Evolutionary conservation across 192 early-diverging fungal species (phyloP).

Genomic region (Linderina pennispora): DNA sequence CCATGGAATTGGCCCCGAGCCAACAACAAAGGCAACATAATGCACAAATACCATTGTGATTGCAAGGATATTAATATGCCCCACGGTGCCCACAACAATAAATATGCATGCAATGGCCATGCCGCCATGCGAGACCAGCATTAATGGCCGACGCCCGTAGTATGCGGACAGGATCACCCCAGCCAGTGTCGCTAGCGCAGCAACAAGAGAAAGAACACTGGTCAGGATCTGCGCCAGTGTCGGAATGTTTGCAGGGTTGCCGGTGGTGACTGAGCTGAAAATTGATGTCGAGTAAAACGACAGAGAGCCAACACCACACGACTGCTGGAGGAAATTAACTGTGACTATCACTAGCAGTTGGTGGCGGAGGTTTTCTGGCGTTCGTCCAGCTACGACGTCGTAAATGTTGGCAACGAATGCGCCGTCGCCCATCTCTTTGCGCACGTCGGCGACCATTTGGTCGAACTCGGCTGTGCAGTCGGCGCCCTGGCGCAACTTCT

Average conservation of each 20-base stretch:
- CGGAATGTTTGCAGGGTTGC: conserved; percentile 5
- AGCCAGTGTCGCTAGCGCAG: conserved; percentile 8
- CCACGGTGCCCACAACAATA: conserved; percentile 54
- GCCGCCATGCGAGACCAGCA: conserved; percentile 55
- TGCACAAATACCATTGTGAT: conserved; percentile 61
- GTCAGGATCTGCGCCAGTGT: conserved; percentile 35
- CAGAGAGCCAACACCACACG: conserved; percentile 73
- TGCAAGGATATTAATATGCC: conserved; percentile 39
- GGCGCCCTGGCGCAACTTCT: conserved; percentile 42
- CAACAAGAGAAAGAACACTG: conserved; percentile 17
- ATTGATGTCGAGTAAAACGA: conserved; percentile 75
- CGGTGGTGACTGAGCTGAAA: conserved; percentile 38
- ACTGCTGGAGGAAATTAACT: conserved; percentile 67
- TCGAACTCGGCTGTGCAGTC: conserved; percentile 53
- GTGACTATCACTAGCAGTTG: conserved; percentile 56
- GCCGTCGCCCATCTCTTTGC: conserved; percentile 7
- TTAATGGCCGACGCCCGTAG: conserved; percentile 58
- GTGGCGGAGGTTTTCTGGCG: conserved; percentile 48
- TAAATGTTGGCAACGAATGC: conserved; percentile 31
- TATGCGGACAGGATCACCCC: conserved; percentile 52
- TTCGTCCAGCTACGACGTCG: conserved; percentile 48
- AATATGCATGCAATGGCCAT: conserved; percentile 54
- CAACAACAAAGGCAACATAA: conserved; percentile 62
- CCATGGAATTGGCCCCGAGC: conserved; percentile 76
- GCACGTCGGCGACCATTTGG: conserved; percentile 45